Evolutionary conservation across 306 rosid species (phyloP).

Genomic region (Rosa chinensis): DNA sequence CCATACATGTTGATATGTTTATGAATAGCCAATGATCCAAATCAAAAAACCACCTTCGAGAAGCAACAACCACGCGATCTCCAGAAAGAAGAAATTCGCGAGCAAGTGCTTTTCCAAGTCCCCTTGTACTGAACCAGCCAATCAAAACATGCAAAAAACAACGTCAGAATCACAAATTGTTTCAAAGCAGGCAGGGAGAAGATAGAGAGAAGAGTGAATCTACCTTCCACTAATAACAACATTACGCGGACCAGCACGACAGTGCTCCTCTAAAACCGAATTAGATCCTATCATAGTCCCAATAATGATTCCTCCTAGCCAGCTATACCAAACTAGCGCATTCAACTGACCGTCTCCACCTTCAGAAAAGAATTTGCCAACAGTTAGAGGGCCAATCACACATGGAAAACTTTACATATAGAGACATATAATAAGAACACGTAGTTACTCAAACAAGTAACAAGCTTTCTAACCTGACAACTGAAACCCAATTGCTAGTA

Average conservation of each 20-base stretch:
- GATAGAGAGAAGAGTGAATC: background rate
- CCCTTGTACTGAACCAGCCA: constrained; percentile 76
- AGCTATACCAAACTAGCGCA: constrained; percentile 79
- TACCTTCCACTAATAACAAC: constrained; percentile 96
- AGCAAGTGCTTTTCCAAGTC: constrained; percentile 94
- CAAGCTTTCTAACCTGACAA: constrained; percentile 68
- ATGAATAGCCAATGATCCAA: constrained; percentile 9
- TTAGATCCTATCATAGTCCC: constrained; percentile 97
- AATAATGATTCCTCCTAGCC: constrained; percentile 95
- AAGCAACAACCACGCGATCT: constrained; percentile 79
- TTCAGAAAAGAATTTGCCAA: constrained; percentile 32
- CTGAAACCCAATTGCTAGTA: constrained; percentile 80
- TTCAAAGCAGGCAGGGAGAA: background rate
- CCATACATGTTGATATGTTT: background rate
- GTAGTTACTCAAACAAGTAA: constrained; percentile 3
- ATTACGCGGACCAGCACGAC: constrained; percentile 90
- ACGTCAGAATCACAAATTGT: constrained; percentile 6
- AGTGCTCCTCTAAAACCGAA: constrained; percentile 86
- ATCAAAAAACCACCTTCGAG: constrained; percentile 72
- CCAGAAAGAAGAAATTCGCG: constrained; percentile 93
- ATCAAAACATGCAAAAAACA: constrained; percentile 28
- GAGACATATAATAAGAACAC: background rate
- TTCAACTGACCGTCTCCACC: constrained; percentile 86
- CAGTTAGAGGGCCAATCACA: constrained; percentile 4
- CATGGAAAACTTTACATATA: background rate